These are phyloP conservation scores for Fusarium clavum DNA, from an alignment of 2,329 filamentous ascomycete genomes.

Conservation along the genomic window DNA sequence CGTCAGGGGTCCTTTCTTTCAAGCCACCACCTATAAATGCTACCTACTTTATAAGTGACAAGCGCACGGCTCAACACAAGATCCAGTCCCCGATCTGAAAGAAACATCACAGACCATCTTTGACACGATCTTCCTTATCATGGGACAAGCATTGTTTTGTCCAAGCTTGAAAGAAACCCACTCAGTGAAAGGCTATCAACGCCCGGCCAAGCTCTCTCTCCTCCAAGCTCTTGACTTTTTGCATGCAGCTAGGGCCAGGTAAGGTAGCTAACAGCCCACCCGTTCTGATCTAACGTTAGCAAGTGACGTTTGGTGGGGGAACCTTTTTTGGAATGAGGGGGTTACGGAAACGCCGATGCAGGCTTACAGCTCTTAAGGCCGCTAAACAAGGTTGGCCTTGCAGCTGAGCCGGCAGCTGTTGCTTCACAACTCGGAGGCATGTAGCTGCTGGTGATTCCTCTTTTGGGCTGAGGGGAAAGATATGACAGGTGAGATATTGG, in stretches of 20 bases:
- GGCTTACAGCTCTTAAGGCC: constrained; percentile 26
- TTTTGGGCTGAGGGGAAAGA: constrained; percentile 5
- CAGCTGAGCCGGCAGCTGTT: constrained; percentile 37
- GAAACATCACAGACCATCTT: constrained; percentile 3
- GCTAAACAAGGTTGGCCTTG: constrained; percentile 32
- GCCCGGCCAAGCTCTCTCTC: neutral
- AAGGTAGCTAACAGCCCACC: constrained; percentile 5
- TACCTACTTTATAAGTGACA: neutral
- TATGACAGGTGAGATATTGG: constrained; percentile 8
- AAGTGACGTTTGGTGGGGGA: constrained; percentile 25
- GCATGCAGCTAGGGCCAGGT: neutral
- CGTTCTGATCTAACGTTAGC: constrained; percentile 10
- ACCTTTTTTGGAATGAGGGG: constrained; percentile 8
- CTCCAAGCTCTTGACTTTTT: neutral
- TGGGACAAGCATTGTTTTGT: neutral
- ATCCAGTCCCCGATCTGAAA: constrained; percentile 11
- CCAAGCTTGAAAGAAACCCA: constrained; percentile 12
- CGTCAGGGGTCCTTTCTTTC: constrained; percentile 3
- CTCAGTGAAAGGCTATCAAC: constrained; percentile 8
- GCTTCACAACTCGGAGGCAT: neutral
- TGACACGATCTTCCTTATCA: neutral
- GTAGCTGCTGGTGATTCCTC: constrained; percentile 13
- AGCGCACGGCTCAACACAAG: constrained; percentile 23
- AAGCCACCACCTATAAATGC: constrained; percentile 9
- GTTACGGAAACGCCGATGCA: constrained; percentile 41